Base-by-base conservation (phyloP, 257 asterid genomes). In the Forsythia viridissima region DNA sequence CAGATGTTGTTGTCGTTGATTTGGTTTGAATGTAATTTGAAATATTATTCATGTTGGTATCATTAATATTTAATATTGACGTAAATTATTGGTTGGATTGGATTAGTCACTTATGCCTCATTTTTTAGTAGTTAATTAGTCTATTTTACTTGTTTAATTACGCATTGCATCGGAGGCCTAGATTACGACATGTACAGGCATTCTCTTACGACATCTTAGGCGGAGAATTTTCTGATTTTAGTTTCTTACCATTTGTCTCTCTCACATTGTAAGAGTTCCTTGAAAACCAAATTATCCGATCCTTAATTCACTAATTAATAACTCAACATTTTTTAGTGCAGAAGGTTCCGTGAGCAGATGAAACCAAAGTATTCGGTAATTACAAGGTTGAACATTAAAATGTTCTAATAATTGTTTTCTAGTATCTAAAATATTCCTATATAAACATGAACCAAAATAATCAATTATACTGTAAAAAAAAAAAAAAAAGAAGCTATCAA, bases 341-440 rank as follows among this genome's bases (percentile, higher is more conserved):
- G 24, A 63, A 24, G 70, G 18, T 21, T 21, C 5, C n/a, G 40
- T 63, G 24, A 63, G 36, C 52, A 5, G 48, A 75, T 71, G 40
- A 42, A 81, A 63, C 71, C 87, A 69, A 78, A 72, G 15, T 13
- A 48, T 9, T 21, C 4, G 74, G 1, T 30, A 30, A 30, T 30
- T 68, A 83, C 57, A 77, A 75, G 10, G 70, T 9, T 43, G 30
- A 76, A 39, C 67, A 0, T 52, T 63, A 6, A 70, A 86, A 79
- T 86, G 81, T 86, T 79, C 89, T 73, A 9, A 8, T 41, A 38
- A 68, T 86, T 86, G 89, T 81, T 79, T 40, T 42, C n/a, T 85
- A 70, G 65, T 66, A 72, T 30, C 48, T 73, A 18, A 16, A 42
- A 41, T 1, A 79, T 20, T 76, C 9, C 79, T 84, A 86, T 84